These are phyloP conservation scores for Chalaropsis ovoidea DNA, from an alignment of 2,329 filamentous ascomycete species.

Conservation along the genomic window DNA sequence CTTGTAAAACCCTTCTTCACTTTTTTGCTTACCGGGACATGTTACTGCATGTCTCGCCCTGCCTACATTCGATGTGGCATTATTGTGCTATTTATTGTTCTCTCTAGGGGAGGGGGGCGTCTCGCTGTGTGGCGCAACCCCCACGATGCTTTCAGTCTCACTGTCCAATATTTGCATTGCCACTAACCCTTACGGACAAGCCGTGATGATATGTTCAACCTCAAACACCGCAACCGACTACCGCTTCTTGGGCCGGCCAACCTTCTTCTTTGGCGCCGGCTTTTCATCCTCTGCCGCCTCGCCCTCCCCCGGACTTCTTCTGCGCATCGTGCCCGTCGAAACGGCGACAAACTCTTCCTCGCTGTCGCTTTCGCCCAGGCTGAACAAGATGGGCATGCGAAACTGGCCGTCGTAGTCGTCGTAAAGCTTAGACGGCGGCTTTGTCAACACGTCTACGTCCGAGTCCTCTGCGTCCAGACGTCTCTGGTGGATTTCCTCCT, in stretches of 20 bases:
- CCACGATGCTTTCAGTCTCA: not conserved
- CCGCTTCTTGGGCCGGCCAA: slow-evolving; percentile 38
- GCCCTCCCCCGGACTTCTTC: slow-evolving; percentile 68
- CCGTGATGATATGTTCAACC: not conserved
- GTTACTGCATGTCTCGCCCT: slow-evolving; percentile 1
- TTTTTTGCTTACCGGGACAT: not conserved
- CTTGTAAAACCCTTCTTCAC: not conserved
- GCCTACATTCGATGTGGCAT: not conserved
- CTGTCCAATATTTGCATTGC: not conserved
- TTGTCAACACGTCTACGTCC: slow-evolving; percentile 76
- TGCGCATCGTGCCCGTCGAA: slow-evolving; percentile 70
- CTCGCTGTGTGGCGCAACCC: not conserved
- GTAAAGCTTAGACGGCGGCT: slow-evolving; percentile 55
- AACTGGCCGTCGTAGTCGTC: slow-evolving; percentile 56
- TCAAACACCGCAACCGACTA: slow-evolving; percentile 24
- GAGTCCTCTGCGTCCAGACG: slow-evolving; percentile 88
- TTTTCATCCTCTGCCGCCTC: slow-evolving; percentile 47
- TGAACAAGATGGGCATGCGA: slow-evolving; percentile 84
- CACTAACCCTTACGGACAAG: not conserved
- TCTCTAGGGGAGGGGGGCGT: not conserved
- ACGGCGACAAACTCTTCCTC: slow-evolving; percentile 74
- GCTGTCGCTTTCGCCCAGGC: slow-evolving; percentile 86
- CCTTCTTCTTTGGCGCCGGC: slow-evolving; percentile 36
- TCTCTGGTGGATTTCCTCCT: slow-evolving; percentile 87
- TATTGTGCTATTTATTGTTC: not conserved